These are phyloP conservation scores for Colletotrichum godetiae DNA, from an alignment of 2,329 filamentous ascomycete species.

Conservation along the genomic window DNA sequence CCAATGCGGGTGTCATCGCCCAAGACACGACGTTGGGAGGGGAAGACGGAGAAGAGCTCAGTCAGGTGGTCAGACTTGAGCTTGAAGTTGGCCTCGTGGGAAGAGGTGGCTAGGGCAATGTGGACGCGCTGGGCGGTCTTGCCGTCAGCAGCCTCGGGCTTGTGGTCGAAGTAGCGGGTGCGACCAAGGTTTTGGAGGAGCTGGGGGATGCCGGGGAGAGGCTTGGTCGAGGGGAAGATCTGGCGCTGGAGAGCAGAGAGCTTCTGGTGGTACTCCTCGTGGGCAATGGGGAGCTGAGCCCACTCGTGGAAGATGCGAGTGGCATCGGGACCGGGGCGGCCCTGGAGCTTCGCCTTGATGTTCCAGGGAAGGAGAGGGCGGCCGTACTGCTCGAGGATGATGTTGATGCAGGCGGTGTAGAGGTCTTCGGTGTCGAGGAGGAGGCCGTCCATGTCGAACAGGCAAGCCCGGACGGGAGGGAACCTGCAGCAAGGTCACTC, in stretches of 20 bases:
- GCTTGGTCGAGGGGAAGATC: conserved; percentile 79
- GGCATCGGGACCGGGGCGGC: conserved; percentile 65
- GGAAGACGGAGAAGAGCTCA: conserved; percentile 74
- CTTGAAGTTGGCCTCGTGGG: conserved; percentile 76
- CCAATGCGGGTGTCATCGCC: conserved; percentile 87
- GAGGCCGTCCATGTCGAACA: conserved; percentile 99
- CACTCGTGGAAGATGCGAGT: conserved; percentile 75
- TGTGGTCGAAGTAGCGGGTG: conserved; percentile 61
- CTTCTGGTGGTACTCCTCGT: conserved; percentile 72
- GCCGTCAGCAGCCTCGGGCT: conserved; percentile 40
- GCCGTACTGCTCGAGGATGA: conserved; percentile 80
- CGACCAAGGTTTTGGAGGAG: conserved; percentile 72
- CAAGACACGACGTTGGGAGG: conserved; percentile 76
- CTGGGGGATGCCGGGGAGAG: conserved; percentile 80
- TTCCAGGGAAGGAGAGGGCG: conserved; percentile 86
- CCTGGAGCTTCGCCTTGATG: conserved; percentile 87
- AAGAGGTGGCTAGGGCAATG: conserved; percentile 88
- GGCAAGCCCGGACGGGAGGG: conserved; percentile 85
- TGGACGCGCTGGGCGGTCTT: conserved; percentile 64
- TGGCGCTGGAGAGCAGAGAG: conserved; percentile 73
- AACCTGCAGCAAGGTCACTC: conserved; percentile 61
- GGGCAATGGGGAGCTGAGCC: conserved; percentile 84
- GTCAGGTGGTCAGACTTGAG: conserved; percentile 77
- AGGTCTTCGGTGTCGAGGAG: conserved; percentile 92
- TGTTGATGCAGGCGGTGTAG: conserved; percentile 87